These are phyloP conservation scores for Carex myosuroides DNA, from an alignment of 176 grass and related monocot species.

Conservation along the genomic window DNA sequence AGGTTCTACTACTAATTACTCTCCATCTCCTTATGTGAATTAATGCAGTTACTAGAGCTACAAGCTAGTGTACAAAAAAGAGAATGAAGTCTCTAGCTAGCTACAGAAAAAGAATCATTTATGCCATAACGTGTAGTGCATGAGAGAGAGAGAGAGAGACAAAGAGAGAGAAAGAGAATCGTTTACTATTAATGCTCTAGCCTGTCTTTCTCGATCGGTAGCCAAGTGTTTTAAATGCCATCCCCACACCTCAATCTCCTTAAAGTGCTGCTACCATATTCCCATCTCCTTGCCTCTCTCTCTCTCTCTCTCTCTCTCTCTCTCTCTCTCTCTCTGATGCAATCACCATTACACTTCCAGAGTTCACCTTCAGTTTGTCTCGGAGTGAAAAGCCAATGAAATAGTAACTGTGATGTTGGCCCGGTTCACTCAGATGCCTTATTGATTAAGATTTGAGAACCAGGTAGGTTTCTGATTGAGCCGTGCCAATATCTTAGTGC, in stretches of 20 bases:
- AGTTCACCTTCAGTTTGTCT: conserved; percentile 11
- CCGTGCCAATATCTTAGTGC: conserved; percentile 99
- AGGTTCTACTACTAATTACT: neutral
- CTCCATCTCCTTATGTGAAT: neutral
- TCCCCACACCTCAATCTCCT: conserved; percentile 14
- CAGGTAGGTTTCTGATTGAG: conserved; percentile 57
- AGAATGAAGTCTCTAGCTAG: conserved; percentile 20
- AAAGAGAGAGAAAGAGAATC: conserved; percentile 1
- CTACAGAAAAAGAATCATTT: conserved; percentile 51
- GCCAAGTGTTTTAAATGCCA: conserved; percentile 63
- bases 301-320: conserved; percentile 1
- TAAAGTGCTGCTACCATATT: neutral
- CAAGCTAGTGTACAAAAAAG: conserved; percentile 30
- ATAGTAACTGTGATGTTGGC: conserved; percentile 77
- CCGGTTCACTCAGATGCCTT: conserved; percentile 63
- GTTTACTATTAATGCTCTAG: conserved; percentile 88
- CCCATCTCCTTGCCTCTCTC: neutral
- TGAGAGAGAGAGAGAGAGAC: conserved; percentile 12
- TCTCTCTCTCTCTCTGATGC: neutral
- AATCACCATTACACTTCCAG: neutral
- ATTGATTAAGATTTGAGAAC: neutral
- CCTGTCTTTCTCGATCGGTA: conserved; percentile 82
- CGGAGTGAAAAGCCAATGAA: conserved; percentile 26
- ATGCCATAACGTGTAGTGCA: conserved; percentile 55
- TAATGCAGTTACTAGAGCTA: conserved; percentile 33